Conservation (phyloP, 2,329 filamentous ascomycete species). For the Penicillium sp. region DNA sequence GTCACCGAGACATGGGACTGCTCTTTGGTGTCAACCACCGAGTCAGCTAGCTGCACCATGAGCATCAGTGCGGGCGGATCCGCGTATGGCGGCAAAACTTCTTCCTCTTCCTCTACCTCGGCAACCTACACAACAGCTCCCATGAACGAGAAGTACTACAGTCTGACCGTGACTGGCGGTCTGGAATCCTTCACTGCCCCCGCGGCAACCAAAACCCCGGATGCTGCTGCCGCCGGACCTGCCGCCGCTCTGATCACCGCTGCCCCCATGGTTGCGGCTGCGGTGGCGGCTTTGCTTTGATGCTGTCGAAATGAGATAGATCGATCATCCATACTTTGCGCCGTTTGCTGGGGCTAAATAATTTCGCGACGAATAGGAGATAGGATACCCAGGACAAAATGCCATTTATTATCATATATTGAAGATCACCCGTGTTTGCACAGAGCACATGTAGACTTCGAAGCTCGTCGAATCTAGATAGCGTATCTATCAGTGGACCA, state of each 20-base stretch:
- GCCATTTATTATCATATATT: too few species aligned
- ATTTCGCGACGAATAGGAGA: too few species aligned
- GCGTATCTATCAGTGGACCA: too few species aligned
- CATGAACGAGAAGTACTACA: conserved; percentile 4
- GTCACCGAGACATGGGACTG: conserved; percentile 20
- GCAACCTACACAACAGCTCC: conserved; percentile 4
- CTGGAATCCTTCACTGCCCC: conserved; percentile 19
- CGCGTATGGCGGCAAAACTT: neutral
- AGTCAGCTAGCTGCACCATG: conserved; percentile 22
- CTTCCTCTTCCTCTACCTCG: conserved; percentile 5
- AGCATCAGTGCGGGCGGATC: conserved; percentile 14
- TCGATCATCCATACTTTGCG: neutral
- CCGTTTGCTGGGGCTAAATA: too few species aligned
- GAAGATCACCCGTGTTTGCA: too few species aligned
- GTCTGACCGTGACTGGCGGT: conserved; percentile 24
- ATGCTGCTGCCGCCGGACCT: conserved; percentile 15
- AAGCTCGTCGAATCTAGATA: too few species aligned
- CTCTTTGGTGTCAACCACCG: conserved; percentile 14
- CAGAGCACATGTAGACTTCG: too few species aligned
- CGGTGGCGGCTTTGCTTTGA: conserved; percentile 19
- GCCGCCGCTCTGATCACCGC: conserved; percentile 24
- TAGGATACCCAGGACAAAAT: too few species aligned
- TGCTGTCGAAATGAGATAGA: neutral
- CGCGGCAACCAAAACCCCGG: conserved; percentile 20
- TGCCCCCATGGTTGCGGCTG: conserved; percentile 26